These are phyloP conservation scores for Neurospora cerealis DNA, from an alignment of 495 filamentous ascomycete genomes.

Conservation along the genomic window DNA sequence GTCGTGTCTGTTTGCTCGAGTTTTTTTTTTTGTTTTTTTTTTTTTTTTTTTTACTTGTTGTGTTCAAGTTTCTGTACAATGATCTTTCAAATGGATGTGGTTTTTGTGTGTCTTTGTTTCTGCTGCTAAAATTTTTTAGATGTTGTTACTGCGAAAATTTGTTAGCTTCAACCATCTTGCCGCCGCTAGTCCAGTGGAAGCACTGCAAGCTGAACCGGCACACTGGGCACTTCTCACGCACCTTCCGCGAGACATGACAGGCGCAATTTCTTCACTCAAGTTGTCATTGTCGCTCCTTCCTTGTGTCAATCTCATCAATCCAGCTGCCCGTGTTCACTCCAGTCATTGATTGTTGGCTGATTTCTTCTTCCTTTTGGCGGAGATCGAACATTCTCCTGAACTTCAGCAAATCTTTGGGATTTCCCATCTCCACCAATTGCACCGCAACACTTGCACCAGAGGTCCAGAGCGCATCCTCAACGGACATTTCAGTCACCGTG, in stretches of 20 bases:
- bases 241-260: not conserved
- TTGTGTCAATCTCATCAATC: not conserved
- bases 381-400: not conserved
- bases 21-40: too few relatives aligned
- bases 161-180: not conserved
- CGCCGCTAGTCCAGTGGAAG: not conserved
- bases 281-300: not conserved
- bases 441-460: not conserved
- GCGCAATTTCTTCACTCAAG: not conserved
- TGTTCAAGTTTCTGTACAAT: not conserved
- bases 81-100: not conserved
- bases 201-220: not conserved
- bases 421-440: not conserved
- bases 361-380: not conserved
- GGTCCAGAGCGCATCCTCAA: not conserved
- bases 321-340: not conserved
- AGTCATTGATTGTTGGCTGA: not conserved
- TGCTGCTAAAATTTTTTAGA: too few relatives aligned
- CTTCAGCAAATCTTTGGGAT: not conserved
- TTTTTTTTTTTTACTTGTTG: not conserved
- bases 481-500: not conserved
- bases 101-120: not conserved
- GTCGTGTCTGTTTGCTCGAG: not conserved
- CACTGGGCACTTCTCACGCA: not conserved
- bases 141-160: not conserved